Base-by-base conservation (phyloP, 768 basidiomycete species). In the Leccinum aurantiacum region DNA sequence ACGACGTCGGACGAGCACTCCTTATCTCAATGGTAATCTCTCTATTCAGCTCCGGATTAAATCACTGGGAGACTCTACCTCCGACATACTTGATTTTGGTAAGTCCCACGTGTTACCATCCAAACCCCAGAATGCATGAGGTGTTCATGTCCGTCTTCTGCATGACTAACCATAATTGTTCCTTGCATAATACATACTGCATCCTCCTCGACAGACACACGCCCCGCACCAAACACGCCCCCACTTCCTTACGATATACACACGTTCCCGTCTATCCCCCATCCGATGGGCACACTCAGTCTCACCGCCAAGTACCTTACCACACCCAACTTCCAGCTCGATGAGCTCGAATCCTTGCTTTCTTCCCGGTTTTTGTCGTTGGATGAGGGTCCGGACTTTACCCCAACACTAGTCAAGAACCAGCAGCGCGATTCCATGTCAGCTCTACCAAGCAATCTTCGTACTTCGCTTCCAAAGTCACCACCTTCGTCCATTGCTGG, bases 281-380 rank as follows among this genome's bases (percentile, higher is more conserved):
- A 91, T 62, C 89, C 89, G 6, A 74, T 75, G 71, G 91, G 91
- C 52, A 77, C 81, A 0, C 81, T 93, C 57, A 76, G 79, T 1
- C 79, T 93, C 55, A 78, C 84, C 9, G 74, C 81, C 37, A 85
- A 82, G 27, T 92, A 90, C 73, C 83, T 92, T 51, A 77, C 82
- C 13, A 75, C 81, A 1, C 89, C 90, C 4, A 77, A 82, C 66
- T 93, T 93, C 77, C 80, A 84, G 62, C 75, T 92, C 31, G 89
- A 91, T 71, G 88, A 90, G 63, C 79, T 87, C 33, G 91, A 93
- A 73, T 87, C 88, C 1, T 75, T 91, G 2, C 77, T 93, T 5
- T 91, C 89, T 3, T 88, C 86, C 4, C 78, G 84, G 14, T 90
- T 93, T 67, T 78, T 89, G 25, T 87, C 86, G 2, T 78, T 85